Conservation (phyloP, 2,329 filamentous ascomycete genomes). For the Cytospora piceae region DNA sequence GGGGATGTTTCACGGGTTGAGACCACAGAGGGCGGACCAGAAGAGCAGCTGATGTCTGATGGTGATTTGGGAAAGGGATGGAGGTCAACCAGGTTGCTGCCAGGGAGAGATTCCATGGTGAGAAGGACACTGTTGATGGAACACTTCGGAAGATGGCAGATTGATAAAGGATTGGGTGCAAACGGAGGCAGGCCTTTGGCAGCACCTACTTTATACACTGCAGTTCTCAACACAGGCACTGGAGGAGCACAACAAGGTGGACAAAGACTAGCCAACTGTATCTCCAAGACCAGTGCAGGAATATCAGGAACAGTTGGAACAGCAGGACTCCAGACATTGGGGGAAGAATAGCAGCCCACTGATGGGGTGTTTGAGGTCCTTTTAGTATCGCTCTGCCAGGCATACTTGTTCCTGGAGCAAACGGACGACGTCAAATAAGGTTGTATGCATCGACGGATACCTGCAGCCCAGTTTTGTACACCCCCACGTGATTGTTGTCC, state of each 20-base stretch:
- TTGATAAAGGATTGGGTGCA: constrained; percentile 33
- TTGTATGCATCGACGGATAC: constrained; percentile 44
- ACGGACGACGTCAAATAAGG: constrained; percentile 42
- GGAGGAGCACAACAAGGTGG: constrained; percentile 12
- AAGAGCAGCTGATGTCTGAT: constrained; percentile 19
- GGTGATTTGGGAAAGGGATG: constrained; percentile 10
- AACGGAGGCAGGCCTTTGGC: constrained; percentile 36
- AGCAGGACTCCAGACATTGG: constrained; percentile 23
- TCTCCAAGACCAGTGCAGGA: constrained; percentile 23
- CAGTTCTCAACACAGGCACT: constrained; percentile 30
- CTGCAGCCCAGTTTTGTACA: constrained; percentile 42
- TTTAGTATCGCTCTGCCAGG: constrained; percentile 17
- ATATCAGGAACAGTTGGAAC: constrained; percentile 23
- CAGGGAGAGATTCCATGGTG: constrained; percentile 13
- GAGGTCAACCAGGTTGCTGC: constrained; percentile 7
- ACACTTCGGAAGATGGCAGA: constrained; percentile 13
- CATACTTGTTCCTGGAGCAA: constrained; percentile 26
- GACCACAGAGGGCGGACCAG: constrained; percentile 19
- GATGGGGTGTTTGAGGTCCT: constrained; percentile 16
- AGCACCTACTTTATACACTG: constrained; percentile 37
- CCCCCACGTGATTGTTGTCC: constrained; percentile 43
- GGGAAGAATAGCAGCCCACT: constrained; percentile 6
- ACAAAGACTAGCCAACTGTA: constrained; percentile 20
- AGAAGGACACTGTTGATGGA: constrained; percentile 4
- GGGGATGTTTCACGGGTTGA: constrained; percentile 29